phyloP scores from a whole-genome alignment of 495 filamentous ascomycete species.

The Pseudoneurospora amorphoporcata region DNA sequence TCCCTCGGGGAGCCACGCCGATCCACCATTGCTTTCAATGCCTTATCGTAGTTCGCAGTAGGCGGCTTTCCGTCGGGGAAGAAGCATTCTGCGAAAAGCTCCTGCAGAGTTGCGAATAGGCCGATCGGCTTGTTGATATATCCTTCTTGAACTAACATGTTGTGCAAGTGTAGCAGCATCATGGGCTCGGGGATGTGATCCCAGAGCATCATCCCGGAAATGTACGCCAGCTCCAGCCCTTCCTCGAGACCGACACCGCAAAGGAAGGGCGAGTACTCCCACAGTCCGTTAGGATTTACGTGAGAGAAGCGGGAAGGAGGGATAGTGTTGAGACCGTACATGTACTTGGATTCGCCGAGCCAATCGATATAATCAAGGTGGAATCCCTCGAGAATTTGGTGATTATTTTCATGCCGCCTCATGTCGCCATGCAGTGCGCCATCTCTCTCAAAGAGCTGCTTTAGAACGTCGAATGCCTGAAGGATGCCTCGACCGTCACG shows the following conservation, averaged over 20 bases:
- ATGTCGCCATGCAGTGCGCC: not conserved
- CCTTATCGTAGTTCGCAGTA: constrained; percentile 19
- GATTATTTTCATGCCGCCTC: not conserved
- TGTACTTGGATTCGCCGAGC: constrained; percentile 35
- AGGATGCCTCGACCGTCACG: constrained; percentile 13
- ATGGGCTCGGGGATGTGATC: constrained; percentile 17
- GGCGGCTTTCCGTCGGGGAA: constrained; percentile 24
- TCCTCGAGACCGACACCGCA: constrained; percentile 36
- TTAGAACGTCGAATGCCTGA: not conserved
- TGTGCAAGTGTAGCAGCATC: constrained; percentile 31
- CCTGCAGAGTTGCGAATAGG: not conserved
- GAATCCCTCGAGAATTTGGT: constrained; percentile 7
- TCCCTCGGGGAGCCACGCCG: not conserved
- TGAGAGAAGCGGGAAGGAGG: constrained; percentile 35
- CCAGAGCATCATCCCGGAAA: constrained; percentile 21
- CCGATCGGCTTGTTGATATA: constrained; percentile 24
- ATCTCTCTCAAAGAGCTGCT: not conserved
- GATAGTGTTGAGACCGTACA: constrained; percentile 21
- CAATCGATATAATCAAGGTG: constrained; percentile 27
- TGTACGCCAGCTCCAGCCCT: constrained; percentile 27
- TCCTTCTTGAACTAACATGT: constrained; percentile 32
- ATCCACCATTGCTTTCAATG: not conserved
- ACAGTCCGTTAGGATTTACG: constrained; percentile 37
- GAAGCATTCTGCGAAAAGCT: constrained; percentile 9
- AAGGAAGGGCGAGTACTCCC: constrained; percentile 42